Base-by-base conservation (phyloP, 495 filamentous ascomycete genomes). In the Xylaria palmicola region DNA sequence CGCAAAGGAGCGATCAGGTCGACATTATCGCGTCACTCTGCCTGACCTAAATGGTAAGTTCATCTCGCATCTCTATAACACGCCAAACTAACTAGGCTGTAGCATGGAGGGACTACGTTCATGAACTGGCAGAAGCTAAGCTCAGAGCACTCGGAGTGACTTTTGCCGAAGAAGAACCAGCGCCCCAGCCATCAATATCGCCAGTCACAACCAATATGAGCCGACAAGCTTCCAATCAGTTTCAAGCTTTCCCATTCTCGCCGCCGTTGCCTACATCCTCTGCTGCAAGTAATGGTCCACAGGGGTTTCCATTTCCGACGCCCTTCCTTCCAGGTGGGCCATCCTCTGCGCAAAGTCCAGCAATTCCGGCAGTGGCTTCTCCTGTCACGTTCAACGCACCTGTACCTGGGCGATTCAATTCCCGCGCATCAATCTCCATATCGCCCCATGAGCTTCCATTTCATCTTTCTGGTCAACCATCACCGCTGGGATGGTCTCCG, bases 91-190 rank as follows among this genome's bases (percentile, higher is more conserved):
- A 75, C 43, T 3, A 37, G 9, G n/a, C 71, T 41, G 68, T 74
- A 74, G 89, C 88, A 27, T 97, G 94, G 93, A 87, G 91, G 68
- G 76, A 82, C 15, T 97, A 98, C 74, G 89, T 93, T 30, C 79
- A 88, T 48, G 82, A 84, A 52, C 72, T 97, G 53, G 86, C 87
- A 67, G 94, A 98, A 74, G 89, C 92, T 60, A 98, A 96, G 75
- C 80, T 98, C 40, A 86, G 90, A 34, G 91, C 92, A 50, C 81
- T 98, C 45, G 94, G 94, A 44, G 94, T 97, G 2, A 89, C 82
- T 17, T 80, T 88, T 55, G 88, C 86, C 22, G 88, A 88, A 44
- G 88, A 90, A 9, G 89, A 93, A 26, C 79, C 84, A 15, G 72
- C 72, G 39, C 81, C 83, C 12, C 79, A 72, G 27, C 77, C 80